These are phyloP conservation scores for Apiospora phragmitis DNA, from an alignment of 2,329 filamentous ascomycete genomes.

Conservation along the genomic window DNA sequence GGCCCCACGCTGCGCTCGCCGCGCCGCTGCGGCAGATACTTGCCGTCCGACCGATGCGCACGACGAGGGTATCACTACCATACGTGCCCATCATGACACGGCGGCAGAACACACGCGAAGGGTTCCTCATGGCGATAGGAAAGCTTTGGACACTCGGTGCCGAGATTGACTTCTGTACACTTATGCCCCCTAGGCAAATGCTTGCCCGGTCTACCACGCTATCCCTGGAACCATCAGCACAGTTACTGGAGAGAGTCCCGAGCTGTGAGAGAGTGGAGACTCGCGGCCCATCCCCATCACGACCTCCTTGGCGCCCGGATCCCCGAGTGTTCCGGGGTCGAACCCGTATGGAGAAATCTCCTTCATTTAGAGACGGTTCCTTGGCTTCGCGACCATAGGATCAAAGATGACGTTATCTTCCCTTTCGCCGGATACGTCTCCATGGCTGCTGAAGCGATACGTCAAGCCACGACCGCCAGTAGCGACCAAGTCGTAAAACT, in stretches of 20 bases:
- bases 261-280: conserved; percentile 16
- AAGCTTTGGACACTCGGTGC: conserved; percentile 14
- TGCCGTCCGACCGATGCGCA: neutral
- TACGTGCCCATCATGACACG: conserved; percentile 22
- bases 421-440: conserved; percentile 7
- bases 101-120: conserved; percentile 12
- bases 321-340: conserved; percentile 11
- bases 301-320: conserved; percentile 19
- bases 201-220: conserved; percentile 20
- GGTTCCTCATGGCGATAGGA: conserved; percentile 18
- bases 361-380: conserved; percentile 32
- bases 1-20: conserved; percentile 30
- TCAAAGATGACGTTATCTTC: conserved; percentile 6
- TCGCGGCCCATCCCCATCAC: conserved; percentile 17
- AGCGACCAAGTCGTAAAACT: neutral
- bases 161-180: conserved; percentile 19
- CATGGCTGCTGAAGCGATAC: conserved; percentile 17
- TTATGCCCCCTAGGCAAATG: neutral
- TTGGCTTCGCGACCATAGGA: conserved; percentile 26
- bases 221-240: conserved; percentile 26
- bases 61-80: conserved; percentile 6
- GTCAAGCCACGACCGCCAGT: neutral
- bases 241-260: conserved; percentile 22
- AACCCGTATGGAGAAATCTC: conserved; percentile 34
- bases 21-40: conserved; percentile 33